These are phyloP conservation scores for Puccinia coronata DNA, from an alignment of 1,284 basidiomycete species.

Conservation along the genomic window DNA sequence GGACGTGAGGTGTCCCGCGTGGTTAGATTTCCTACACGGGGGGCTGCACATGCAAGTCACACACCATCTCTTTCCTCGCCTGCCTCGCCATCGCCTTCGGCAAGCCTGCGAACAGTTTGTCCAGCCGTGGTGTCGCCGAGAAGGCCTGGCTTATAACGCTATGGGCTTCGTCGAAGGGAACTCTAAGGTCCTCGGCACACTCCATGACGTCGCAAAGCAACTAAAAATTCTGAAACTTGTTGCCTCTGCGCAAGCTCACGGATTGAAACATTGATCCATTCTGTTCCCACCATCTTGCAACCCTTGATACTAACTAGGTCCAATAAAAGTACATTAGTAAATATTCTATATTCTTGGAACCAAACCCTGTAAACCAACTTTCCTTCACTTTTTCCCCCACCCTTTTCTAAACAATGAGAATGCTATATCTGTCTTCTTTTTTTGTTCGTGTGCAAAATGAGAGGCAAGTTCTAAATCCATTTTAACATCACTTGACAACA, in stretches of 20 bases:
- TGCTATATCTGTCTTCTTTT: too few relatives aligned
- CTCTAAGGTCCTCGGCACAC: constrained; percentile 71
- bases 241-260: constrained; percentile 62
- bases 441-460: too few relatives aligned
- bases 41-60: constrained; percentile 93
- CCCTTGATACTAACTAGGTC: not conserved
- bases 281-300: not conserved
- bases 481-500: too few relatives aligned
- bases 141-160: constrained; percentile 83
- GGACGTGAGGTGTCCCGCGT: constrained; percentile 83
- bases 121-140: constrained; percentile 67
- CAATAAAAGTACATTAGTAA: too few relatives aligned
- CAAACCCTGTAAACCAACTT: too few relatives aligned
- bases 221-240: constrained; percentile 73
- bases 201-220: constrained; percentile 78
- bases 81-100: constrained; percentile 89
- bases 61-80: constrained; percentile 92
- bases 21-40: constrained; percentile 86
- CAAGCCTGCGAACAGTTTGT: constrained; percentile 77
- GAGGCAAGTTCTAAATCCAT: too few relatives aligned
- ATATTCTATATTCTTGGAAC: too few relatives aligned
- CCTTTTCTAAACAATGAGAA: too few relatives aligned
- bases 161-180: constrained; percentile 86
- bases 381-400: too few relatives aligned
- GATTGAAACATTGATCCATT: constrained; percentile 21